Evolutionary conservation across 208 protist genomes (phyloP), one percentile per base, ranked within the genome.

Genomic region (Wallacemonas rigidus): DNA sequence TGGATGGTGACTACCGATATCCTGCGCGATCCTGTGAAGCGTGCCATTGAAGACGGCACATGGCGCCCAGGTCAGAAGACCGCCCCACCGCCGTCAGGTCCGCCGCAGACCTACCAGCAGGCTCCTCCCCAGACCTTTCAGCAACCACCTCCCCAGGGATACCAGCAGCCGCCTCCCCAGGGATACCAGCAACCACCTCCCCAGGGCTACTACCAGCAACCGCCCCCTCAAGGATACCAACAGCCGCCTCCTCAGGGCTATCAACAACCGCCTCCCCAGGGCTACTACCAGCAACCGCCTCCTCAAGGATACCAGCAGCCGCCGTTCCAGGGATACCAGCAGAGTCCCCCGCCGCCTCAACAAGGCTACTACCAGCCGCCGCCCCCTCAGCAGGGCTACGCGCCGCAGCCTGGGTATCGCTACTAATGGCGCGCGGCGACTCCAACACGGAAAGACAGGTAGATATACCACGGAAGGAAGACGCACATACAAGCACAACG

Each of bases 1-100:
- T 89, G 88, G 88, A 90, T 85, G 81, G 68, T 89, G 15, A 90
- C 85, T 3, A 64, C 12, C n/a, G 85, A 93, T 61, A 90, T 90
- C 57, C 56, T 65, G 35, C 67, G 72, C 44, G 84, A 90, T 56
- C 83, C 83, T 7, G 83, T 83, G 47, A 50, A 83, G 71, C 79
- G 74, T 14, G 79, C 77, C 15, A 82, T 80, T 14, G 74, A 81
- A 64, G 77, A 85, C 17, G 79, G 82, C 57, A 80, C 57, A 35
- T 85, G 70, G 72, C 74, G 71, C 38, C 81, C 81, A 1, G 82
- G 79, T 15, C 79, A 79, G 74, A 78, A 75, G 55, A 78, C 48
- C 38, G 68, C 64, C 6, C 70, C 84, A 11, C 55, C 65, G 65
- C 67, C 75, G 51, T 62, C 79, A 6, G 69, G 56, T 1, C 17